These are phyloP conservation scores for Zymoseptoria ardabiliae DNA, from an alignment of 2,329 filamentous ascomycete species.

Conservation along the genomic window DNA sequence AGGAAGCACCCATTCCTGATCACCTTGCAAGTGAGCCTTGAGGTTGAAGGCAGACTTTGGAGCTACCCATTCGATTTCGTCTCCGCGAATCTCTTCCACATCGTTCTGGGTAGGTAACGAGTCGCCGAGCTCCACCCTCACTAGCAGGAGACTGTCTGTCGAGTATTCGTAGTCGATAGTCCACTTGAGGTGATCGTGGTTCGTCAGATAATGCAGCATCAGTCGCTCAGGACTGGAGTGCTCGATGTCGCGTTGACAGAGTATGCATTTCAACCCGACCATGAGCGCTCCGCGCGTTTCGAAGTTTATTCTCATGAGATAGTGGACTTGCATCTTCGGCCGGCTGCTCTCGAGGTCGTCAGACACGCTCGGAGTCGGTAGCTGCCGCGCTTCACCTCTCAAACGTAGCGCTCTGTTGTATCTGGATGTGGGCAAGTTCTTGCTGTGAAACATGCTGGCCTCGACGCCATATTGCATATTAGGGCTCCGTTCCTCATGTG, in stretches of 20 bases:
- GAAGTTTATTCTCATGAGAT: conserved; percentile 13
- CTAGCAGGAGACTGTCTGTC: conserved; percentile 3
- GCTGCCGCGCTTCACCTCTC: conserved; percentile 13
- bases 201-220: conserved; percentile 28
- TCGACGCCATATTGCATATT: conserved; percentile 19
- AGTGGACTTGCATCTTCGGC: conserved; percentile 18
- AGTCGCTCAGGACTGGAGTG: conserved; percentile 25
- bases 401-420: conserved; percentile 16
- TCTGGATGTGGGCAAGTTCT: conserved; percentile 16
- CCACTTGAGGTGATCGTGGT: conserved; percentile 32
- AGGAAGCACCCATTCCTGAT: conserved; percentile 26
- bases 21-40: conserved; percentile 28
- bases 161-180: conserved; percentile 13
- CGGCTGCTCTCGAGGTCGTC: conserved; percentile 13
- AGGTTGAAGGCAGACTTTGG: conserved; percentile 32
- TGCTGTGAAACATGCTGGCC: conserved; percentile 23
- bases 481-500: conserved; percentile 11
- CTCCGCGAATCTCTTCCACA: conserved; percentile 10
- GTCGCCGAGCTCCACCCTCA: neutral
- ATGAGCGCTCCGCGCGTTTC: conserved; percentile 3
- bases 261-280: conserved; percentile 20
- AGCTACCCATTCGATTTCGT: conserved; percentile 27
- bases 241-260: conserved; percentile 15
- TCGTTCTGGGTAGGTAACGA: conserved; percentile 6
- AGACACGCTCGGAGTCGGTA: conserved; percentile 23